phyloP scores from a whole-genome alignment of 2,329 filamentous ascomycete genomes.

The Cladophialophora carrionii region DNA sequence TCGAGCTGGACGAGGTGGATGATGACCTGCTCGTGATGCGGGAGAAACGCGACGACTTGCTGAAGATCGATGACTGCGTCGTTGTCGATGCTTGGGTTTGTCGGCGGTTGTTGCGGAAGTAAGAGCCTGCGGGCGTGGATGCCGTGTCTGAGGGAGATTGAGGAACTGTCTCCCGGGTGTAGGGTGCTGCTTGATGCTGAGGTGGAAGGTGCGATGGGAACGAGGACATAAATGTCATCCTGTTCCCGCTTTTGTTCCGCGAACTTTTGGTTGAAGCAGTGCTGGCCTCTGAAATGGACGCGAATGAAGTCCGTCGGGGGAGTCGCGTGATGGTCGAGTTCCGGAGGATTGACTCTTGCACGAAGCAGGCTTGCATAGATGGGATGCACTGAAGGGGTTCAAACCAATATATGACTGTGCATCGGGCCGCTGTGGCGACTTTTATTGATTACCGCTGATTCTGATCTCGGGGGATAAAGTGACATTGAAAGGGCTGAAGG shows the following conservation, averaged over 20 bases:
- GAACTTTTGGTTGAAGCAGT: neutral
- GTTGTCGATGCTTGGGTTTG: slow-evolving; percentile 14
- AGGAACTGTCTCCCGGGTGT: neutral
- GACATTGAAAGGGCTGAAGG: slow-evolving; percentile 1
- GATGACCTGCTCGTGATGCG: slow-evolving; percentile 10
- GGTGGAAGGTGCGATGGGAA: slow-evolving; percentile 17
- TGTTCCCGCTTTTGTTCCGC: slow-evolving; percentile 1
- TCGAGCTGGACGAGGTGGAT: neutral
- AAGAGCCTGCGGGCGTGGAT: slow-evolving; percentile 1
- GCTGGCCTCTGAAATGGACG: neutral
- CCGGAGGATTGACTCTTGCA: slow-evolving; percentile 7
- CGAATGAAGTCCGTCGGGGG: neutral
- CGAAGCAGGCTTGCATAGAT: slow-evolving; percentile 18
- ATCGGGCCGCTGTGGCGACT: neutral
- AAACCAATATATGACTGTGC: neutral
- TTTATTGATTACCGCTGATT: neutral
- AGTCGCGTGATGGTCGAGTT: slow-evolving; percentile 2
- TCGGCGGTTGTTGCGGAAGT: slow-evolving; percentile 12
- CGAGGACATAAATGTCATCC: slow-evolving; percentile 20
- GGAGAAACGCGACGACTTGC: slow-evolving; percentile 13
- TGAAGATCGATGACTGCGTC: slow-evolving; percentile 7
- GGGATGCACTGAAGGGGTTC: neutral
- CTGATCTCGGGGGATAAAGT: neutral
- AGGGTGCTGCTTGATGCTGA: slow-evolving; percentile 13
- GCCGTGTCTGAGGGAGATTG: neutral